Percentiles rank a stretch among this genome's conserved stretches.
These are phyloP conservation scores for Erysimum cheiri DNA, from an alignment of 441 rosid species.

Conservation along the genomic window DNA sequence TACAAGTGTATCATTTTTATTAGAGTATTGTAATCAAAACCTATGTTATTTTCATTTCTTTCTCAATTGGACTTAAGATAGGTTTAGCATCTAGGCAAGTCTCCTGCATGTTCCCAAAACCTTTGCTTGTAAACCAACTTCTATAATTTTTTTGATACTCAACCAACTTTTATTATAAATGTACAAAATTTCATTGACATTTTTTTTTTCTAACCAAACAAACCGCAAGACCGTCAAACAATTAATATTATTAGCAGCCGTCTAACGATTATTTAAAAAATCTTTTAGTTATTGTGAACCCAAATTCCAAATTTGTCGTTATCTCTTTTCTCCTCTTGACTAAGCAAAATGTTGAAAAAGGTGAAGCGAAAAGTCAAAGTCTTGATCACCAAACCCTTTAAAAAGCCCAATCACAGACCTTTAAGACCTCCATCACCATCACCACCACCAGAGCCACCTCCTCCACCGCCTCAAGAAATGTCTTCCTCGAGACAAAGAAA, in stretches of 20 bases:
- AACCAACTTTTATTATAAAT: constrained; percentile 17
- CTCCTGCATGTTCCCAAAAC: constrained; percentile 31
- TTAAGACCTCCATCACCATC: constrained; percentile 28
- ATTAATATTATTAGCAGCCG: background rate
- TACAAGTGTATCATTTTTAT: background rate
- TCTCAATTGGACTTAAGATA: background rate
- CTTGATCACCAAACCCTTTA: constrained; percentile 57
- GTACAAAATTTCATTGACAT: background rate
- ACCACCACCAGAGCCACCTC: too few relatives aligned
- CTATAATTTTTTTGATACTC: background rate
- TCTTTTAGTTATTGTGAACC: constrained; percentile 10
- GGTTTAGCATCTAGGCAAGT: constrained; percentile 37
- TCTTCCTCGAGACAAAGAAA: constrained; percentile 42
- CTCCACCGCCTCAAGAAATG: constrained; percentile 46
- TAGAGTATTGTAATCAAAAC: background rate
- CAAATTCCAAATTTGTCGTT: constrained; percentile 19
- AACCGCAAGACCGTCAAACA: background rate
- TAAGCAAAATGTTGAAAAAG: constrained; percentile 53
- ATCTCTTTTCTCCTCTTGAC: constrained; percentile 30
- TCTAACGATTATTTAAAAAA: constrained; percentile 8
- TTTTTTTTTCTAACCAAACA: constrained; percentile 10
- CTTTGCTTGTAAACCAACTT: constrained; percentile 32
- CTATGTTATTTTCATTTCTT: background rate
- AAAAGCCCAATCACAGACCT: constrained; percentile 46
- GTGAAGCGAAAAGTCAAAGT: constrained; percentile 48